A percentile compares a stretch with the other conserved stretches of the same genome.
These are phyloP conservation scores for Gonium pectorale DNA, from an alignment of 139 green algal genomes.

Conservation along the genomic window DNA sequence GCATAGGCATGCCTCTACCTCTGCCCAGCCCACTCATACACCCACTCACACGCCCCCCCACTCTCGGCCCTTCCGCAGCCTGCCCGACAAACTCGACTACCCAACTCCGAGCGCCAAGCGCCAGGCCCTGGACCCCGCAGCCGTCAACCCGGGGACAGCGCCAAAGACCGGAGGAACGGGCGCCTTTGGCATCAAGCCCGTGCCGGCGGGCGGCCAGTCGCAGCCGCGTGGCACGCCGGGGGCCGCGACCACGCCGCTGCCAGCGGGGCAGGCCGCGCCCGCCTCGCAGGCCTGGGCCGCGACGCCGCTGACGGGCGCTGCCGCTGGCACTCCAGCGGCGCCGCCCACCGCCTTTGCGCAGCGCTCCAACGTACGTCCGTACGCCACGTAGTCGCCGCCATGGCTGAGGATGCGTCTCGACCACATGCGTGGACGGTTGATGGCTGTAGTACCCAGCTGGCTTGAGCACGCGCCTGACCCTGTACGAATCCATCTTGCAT, in stretches of 20 bases:
- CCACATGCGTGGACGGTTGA: too few relatives aligned
- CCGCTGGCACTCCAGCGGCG: neutral
- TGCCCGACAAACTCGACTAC: constrained; percentile 38
- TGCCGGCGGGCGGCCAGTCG: neutral
- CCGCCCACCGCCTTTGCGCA: constrained; percentile 27
- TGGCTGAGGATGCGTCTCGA: too few relatives aligned
- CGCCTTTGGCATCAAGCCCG: neutral
- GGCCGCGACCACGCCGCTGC: neutral
- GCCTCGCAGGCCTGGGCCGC: neutral
- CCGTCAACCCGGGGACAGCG: constrained; percentile 7
- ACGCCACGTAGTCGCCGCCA: too few relatives aligned
- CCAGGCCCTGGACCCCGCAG: constrained; percentile 32
- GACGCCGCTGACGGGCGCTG: neutral
- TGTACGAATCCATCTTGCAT: too few relatives aligned
- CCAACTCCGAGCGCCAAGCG: constrained; percentile 44
- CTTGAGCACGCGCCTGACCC: too few relatives aligned
- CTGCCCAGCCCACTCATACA: too few relatives aligned
- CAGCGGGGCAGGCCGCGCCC: neutral
- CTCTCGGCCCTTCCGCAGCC: neutral
- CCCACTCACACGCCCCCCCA: neutral
- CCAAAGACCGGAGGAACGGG: neutral
- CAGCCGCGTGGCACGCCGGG: neutral
- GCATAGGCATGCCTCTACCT: too few relatives aligned
- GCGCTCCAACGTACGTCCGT: constrained; percentile 43
- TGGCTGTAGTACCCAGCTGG: too few relatives aligned